These are phyloP conservation scores for Pluteus cervinus DNA, from an alignment of 768 basidiomycete genomes.

Conservation along the genomic window DNA sequence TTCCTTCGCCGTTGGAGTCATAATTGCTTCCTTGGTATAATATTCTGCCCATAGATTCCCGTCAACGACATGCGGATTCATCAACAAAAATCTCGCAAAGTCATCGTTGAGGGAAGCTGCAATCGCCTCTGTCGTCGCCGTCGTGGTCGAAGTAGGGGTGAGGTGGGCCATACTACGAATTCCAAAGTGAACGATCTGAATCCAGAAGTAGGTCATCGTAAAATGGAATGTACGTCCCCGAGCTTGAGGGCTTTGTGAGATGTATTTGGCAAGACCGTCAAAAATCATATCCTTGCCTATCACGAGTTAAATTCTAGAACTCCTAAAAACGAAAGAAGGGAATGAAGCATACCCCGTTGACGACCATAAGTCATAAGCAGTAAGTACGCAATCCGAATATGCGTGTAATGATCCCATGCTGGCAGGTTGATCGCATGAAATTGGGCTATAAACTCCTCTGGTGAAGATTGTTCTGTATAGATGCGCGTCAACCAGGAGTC, in stretches of 20 bases:
- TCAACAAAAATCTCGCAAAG: slow-evolving; percentile 30
- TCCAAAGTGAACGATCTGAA: slow-evolving; percentile 42
- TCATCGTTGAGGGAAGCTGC: slow-evolving; percentile 15
- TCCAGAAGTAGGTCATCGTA: slow-evolving; percentile 48
- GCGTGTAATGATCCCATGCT: slow-evolving; percentile 44
- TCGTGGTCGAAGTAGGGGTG: slow-evolving; percentile 1
- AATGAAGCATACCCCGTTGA: slow-evolving; percentile 26
- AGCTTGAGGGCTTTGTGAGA: slow-evolving; percentile 27
- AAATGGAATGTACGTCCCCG: slow-evolving; percentile 33
- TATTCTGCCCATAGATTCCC: slow-evolving; percentile 36
- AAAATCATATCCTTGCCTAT: slow-evolving; percentile 40
- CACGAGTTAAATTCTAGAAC: background rate
- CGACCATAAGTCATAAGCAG: slow-evolving; percentile 33
- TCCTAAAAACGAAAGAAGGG: background rate
- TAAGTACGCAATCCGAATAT: slow-evolving; percentile 37
- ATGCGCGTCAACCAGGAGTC: slow-evolving; percentile 29
- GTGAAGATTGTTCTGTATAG: slow-evolving; percentile 18
- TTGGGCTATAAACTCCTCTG: slow-evolving; percentile 25
- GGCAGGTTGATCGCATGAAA: slow-evolving; percentile 29
- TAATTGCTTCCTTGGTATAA: slow-evolving; percentile 37
- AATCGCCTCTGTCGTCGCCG: slow-evolving; percentile 6
- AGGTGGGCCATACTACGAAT: slow-evolving; percentile 29
- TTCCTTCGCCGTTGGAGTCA: slow-evolving; percentile 31
- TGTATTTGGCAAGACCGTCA: slow-evolving; percentile 34
- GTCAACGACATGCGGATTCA: slow-evolving; percentile 36